Evolutionary conservation across 257 asterid genomes (phyloP), one percentile per base, ranked within the genome.

Genomic region (Forsythia suspensa): DNA sequence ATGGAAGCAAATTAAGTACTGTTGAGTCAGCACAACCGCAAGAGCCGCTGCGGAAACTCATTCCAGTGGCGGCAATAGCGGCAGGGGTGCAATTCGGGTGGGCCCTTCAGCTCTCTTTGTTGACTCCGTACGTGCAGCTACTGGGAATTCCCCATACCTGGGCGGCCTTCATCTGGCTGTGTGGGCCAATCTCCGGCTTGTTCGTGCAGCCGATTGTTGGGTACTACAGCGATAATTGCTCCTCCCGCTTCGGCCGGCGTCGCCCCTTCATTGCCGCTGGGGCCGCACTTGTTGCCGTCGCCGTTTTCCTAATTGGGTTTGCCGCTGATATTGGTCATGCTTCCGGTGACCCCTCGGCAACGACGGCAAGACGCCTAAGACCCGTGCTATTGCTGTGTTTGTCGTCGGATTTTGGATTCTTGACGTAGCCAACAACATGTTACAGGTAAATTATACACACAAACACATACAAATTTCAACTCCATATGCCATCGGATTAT

Each of bases 51-150:
- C 44, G 84, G 10, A 85, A 84, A 21, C 73, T 89, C 29, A 72
- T 89, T 8, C 76, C 88, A 12, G 98, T 95, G 74, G 96, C 98
- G 38, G 85, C 93, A 43, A 95, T 92, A 39, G 98, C 98, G 0
- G 95, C 97, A 55, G 98, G 98, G 6, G 86, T 95, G 13, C 98
- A 95, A 61, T 95, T 95, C 82, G 98, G 98, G 55, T 95, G 98
- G 98, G 98, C 98, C n/a, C 85, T 95, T 5, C 98, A 95, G 79
- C 92, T 95, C 9, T 95, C 98, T 5, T 87, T 95, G 18, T 77
- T 95, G 2, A 95, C 98, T 2, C 98, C 98, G 0, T 95, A 95
- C 78, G 97, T 95, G 5, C 97, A 95, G 88, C 86, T 95, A 4
- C 78, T 95, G 29, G 98, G 98, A 0, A 87, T 95, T 12, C 92